Evolutionary conservation across 2,329 filamentous ascomycete species (phyloP).

Genomic region (Dissoconium aciculare): DNA sequence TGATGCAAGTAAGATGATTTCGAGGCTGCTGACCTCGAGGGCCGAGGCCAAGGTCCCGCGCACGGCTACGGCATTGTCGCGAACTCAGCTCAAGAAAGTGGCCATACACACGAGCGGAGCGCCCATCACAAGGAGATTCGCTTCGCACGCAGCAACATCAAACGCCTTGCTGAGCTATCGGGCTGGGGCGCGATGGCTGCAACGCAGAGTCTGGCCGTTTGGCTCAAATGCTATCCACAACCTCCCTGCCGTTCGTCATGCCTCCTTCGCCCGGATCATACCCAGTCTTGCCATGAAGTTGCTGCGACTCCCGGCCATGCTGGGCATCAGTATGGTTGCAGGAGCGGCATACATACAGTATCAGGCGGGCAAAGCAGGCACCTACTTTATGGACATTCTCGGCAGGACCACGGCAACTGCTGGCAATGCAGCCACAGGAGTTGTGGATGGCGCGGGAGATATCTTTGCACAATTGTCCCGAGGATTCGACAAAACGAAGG

Average conservation of each 20-base stretch:
- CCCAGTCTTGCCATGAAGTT: slow-evolving; percentile 89
- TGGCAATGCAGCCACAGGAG: slow-evolving; percentile 48
- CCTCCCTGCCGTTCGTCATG: slow-evolving; percentile 46
- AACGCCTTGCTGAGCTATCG: slow-evolving; percentile 9
- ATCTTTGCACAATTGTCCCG: slow-evolving; percentile 64
- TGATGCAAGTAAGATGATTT: slow-evolving; percentile 18
- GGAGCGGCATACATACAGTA: slow-evolving; percentile 89
- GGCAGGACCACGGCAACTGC: slow-evolving; percentile 57
- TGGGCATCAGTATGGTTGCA: slow-evolving; percentile 75
- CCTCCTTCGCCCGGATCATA: slow-evolving; percentile 52
- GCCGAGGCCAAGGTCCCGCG: slow-evolving; percentile 52
- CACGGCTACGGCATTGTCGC: slow-evolving; percentile 38
- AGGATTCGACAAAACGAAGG: slow-evolving; percentile 74
- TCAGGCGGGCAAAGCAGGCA: slow-evolving; percentile 71
- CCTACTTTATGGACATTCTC: slow-evolving; percentile 62
- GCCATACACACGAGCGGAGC: slow-evolving; percentile 11
- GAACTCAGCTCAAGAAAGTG: slow-evolving; percentile 20
- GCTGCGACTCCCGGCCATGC: slow-evolving; percentile 72
- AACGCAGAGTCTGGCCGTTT: slow-evolving; percentile 56
- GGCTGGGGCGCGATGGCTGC: slow-evolving; percentile 13
- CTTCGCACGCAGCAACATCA: slow-evolving; percentile 16
- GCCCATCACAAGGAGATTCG: slow-evolving; percentile 12
- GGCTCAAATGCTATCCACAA: slow-evolving; percentile 74
- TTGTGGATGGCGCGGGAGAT: slow-evolving; percentile 58
- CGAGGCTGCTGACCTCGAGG: slow-evolving; percentile 59